A percentile compares a stretch with the other conserved stretches of the same genome.
Evolutionary conservation across 805 yeast genomes (phyloP).

Genomic region (Teunomyces gatunensis): DNA sequence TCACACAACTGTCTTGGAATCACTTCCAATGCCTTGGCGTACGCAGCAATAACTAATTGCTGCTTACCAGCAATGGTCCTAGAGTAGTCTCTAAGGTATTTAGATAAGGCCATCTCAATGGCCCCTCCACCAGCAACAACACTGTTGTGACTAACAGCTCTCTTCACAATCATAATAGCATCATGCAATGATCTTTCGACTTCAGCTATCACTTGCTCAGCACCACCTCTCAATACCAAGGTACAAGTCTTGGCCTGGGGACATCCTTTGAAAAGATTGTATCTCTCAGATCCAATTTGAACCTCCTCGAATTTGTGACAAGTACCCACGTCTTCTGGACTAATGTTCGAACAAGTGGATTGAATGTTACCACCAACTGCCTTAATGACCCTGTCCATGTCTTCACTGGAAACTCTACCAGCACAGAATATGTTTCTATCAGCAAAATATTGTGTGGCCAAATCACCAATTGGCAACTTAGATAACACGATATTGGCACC

Average conservation of each 20-base stretch:
- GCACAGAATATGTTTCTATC: conserved; percentile 96
- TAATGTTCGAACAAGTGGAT: conserved; percentile 67
- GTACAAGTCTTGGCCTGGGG: conserved; percentile 93
- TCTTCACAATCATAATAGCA: conserved; percentile 96
- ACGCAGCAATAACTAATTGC: conserved; percentile 87
- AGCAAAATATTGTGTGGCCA: conserved; percentile 98
- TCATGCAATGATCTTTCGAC: conserved; percentile 97
- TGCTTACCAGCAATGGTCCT: conserved; percentile 92
- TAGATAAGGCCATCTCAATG: conserved; percentile 94
- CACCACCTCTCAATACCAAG: conserved; percentile 91
- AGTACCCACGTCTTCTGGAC: conserved; percentile 72
- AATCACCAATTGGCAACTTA: conserved; percentile 94
- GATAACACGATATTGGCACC: conserved; percentile 94
- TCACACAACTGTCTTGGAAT: conserved; percentile 98
- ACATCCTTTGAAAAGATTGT: conserved; percentile 89
- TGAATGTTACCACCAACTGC: conserved; percentile 95
- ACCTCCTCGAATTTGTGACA: conserved; percentile 86
- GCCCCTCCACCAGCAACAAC: conserved; percentile 99
- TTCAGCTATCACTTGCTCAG: conserved; percentile 96
- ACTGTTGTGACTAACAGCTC: conserved; percentile 82
- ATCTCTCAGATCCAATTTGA: conserved; percentile 95
- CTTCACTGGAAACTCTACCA: conserved; percentile 86
- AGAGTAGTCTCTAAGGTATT: conserved; percentile 80
- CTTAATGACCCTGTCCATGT: conserved; percentile 84
- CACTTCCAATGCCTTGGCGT: conserved; percentile 90